phyloP scores from a whole-genome alignment of 176 grass and related monocot genomes.

The Paspalum vaginatum region DNA sequence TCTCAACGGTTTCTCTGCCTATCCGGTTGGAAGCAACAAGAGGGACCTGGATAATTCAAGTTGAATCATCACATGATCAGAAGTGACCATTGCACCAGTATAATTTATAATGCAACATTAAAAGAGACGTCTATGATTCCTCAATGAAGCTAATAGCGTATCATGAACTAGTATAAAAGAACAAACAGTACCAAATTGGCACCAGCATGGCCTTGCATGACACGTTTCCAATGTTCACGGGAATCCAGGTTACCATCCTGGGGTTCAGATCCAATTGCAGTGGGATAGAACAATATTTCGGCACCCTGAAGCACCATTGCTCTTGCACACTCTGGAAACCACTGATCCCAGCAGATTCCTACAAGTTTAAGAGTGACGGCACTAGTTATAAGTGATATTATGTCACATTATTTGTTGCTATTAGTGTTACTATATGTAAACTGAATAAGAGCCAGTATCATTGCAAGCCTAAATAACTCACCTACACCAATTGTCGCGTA shows the following conservation, averaged over 20 bases:
- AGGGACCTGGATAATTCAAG: constrained; percentile 66
- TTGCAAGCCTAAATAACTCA: constrained; percentile 49
- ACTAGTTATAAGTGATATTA: constrained; percentile 6
- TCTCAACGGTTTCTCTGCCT: constrained; percentile 81
- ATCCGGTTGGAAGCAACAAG: constrained; percentile 89
- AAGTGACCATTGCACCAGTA: neutral
- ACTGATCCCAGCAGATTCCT: constrained; percentile 98
- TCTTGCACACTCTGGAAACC: constrained; percentile 94
- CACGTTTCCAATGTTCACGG: constrained; percentile 87
- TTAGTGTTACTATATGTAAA: neutral
- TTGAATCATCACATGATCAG: neutral
- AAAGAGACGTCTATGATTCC: neutral
- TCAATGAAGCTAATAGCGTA: neutral
- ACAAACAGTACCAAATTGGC: constrained; percentile 78
- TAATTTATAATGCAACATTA: neutral
- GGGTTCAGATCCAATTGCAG: constrained; percentile 93
- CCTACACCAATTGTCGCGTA: constrained; percentile 93
- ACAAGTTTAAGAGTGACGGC: neutral
- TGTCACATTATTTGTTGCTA: neutral
- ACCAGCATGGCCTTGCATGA: constrained; percentile 97
- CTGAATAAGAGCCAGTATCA: neutral
- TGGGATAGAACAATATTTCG: constrained; percentile 82
- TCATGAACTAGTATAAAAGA: neutral
- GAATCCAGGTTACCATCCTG: constrained; percentile 81
- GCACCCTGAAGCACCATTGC: constrained; percentile 88